A percentile compares a stretch with the other conserved stretches of the same genome.
These are phyloP conservation scores for Sarcodon sp. DNA, from an alignment of 768 basidiomycete genomes.

Conservation along the genomic window DNA sequence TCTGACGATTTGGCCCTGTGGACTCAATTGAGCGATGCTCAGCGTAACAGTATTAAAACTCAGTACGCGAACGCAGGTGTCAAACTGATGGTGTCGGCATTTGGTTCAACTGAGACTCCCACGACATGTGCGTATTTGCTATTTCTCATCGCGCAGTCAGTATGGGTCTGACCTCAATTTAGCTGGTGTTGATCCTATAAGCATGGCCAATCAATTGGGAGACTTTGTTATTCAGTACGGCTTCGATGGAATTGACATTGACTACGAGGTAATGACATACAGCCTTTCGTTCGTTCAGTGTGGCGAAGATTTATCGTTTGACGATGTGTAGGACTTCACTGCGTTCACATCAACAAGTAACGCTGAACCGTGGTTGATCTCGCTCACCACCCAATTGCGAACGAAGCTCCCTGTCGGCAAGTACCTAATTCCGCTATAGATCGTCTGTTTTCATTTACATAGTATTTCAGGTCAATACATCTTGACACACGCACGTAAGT, in stretches of 20 bases:
- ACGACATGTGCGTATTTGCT: slow-evolving; percentile 16
- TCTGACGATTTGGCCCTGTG: slow-evolving; percentile 50
- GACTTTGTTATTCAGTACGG: slow-evolving; percentile 30
- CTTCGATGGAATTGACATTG: slow-evolving; percentile 42
- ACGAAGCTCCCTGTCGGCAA: slow-evolving; percentile 16
- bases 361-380: slow-evolving; percentile 34
- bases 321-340: slow-evolving; percentile 36
- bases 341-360: slow-evolving; percentile 37
- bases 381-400: slow-evolving; percentile 23
- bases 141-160: too few relatives aligned
- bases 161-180: too few relatives aligned
- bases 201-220: slow-evolving; percentile 28
- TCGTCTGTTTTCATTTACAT: not conserved
- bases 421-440: not conserved
- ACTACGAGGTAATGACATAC: slow-evolving; percentile 28
- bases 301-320: not conserved
- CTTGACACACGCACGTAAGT: slow-evolving; percentile 22
- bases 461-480: slow-evolving; percentile 15
- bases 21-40: slow-evolving; percentile 28
- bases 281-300: not conserved
- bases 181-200: slow-evolving; percentile 22
- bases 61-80: slow-evolving; percentile 47
- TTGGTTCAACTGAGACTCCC: slow-evolving; percentile 37
- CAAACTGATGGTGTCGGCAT: slow-evolving; percentile 51
- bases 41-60: slow-evolving; percentile 34